Conservation (phyloP, 129 eudicot species). For the Centella asiatica region DNA sequence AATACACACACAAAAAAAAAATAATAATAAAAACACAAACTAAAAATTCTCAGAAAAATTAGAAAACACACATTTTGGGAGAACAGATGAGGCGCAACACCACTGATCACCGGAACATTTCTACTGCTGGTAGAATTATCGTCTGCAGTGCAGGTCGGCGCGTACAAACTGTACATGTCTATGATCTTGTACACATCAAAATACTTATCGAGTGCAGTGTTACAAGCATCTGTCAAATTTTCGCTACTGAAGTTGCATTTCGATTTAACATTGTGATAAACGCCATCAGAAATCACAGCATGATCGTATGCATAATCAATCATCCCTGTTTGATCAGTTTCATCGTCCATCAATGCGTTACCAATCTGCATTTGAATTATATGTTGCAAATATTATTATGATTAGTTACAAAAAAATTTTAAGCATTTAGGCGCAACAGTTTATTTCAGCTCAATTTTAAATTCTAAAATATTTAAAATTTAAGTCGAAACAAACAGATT, state of each 20-base stretch:
- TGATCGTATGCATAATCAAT: slow-evolving; percentile 83
- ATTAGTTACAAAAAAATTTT: background rate
- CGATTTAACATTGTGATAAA: slow-evolving; percentile 28
- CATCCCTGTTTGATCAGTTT: slow-evolving; percentile 75
- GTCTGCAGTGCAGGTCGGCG: slow-evolving; percentile 49
- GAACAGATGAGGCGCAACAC: slow-evolving; percentile 38
- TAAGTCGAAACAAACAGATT: no score
- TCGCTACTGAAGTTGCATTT: slow-evolving; percentile 47
- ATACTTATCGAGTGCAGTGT: slow-evolving; percentile 29
- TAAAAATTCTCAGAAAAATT: no score
- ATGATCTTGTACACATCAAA: slow-evolving; percentile 52
- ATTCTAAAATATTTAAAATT: no score
- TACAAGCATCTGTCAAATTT: slow-evolving; percentile 21
- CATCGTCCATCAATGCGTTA: slow-evolving; percentile 74
- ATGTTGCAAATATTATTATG: no score
- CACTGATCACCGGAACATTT: slow-evolving; percentile 17
- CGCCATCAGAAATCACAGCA: slow-evolving; percentile 69
- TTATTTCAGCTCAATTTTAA: no score
- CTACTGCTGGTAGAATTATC: slow-evolving; percentile 26
- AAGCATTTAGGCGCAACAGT: no score
- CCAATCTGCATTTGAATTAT: slow-evolving; percentile 79
- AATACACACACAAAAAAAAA: no score
- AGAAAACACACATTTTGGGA: slow-evolving; percentile 40
- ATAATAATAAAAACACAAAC: background rate
- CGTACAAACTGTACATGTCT: slow-evolving; percentile 83